These are phyloP conservation scores for Monosporozyma servazzii DNA, from an alignment of 805 yeast species.

Conservation along the genomic window DNA sequence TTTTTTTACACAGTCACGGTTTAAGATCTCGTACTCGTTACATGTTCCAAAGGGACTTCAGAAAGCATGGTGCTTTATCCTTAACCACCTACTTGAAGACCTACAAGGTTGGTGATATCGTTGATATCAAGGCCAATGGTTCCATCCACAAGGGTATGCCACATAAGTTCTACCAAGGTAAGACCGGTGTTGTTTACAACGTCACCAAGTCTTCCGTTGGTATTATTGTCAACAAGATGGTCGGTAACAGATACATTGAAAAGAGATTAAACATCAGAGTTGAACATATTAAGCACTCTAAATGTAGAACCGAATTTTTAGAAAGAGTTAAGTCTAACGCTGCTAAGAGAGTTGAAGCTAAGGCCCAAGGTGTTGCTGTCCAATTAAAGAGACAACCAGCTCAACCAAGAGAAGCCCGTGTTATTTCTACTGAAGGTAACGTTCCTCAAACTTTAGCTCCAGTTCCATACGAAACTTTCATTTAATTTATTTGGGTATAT, in stretches of 20 bases:
- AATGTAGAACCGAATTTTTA: constrained; percentile 98
- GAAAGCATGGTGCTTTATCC: constrained; percentile 85
- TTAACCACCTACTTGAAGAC: constrained; percentile 94
- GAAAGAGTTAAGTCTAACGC: constrained; percentile 97
- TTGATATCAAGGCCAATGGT: constrained; percentile 99
- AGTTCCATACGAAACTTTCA: constrained; percentile 98
- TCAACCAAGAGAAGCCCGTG: constrained; percentile 90
- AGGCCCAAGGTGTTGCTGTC: constrained; percentile 84
- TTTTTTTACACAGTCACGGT: constrained; percentile 62
- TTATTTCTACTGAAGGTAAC: constrained; percentile 72
- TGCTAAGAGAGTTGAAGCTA: constrained; percentile 87
- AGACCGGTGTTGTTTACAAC: constrained; percentile 98
- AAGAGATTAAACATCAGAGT: constrained; percentile 97
- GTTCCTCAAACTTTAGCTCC: constrained; percentile 97
- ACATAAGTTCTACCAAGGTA: constrained; percentile 99
- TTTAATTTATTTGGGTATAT: constrained; percentile 43
- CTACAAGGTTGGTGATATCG: constrained; percentile 99
- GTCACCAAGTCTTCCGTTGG: constrained; percentile 98
- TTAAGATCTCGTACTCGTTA: constrained; percentile 99
- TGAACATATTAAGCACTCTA: constrained; percentile 99
- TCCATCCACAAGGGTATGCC: constrained; percentile 99
- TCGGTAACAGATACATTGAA: constrained; percentile 97
- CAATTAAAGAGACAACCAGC: constrained; percentile 97
- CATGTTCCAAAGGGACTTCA: constrained; percentile 99
- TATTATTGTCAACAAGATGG: constrained; percentile 96